Percentiles rank a stretch among this genome's conserved stretches.
Conservation (phyloP, 2,329 filamentous ascomycete species). For the Acarospora socialis region DNA sequence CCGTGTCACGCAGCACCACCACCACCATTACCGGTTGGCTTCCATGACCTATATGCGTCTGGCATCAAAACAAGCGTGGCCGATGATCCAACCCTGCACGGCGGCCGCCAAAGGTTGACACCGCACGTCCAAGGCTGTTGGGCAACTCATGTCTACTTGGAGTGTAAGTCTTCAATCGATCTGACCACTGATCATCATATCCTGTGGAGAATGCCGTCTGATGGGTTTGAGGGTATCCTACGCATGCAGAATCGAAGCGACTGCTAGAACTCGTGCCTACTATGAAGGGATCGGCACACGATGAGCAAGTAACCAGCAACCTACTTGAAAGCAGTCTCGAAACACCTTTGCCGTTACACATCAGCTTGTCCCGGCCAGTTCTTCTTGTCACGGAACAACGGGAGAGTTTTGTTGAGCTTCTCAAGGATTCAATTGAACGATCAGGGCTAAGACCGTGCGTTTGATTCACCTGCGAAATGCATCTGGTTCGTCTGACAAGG, state of each 20-base stretch:
- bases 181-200: slow-evolving; percentile 4
- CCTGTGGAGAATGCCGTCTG: slow-evolving; percentile 5
- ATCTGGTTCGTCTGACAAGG: slow-evolving; percentile 6
- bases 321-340: slow-evolving; percentile 67
- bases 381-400: slow-evolving; percentile 60
- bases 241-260: slow-evolving; percentile 21
- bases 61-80: slow-evolving; percentile 60
- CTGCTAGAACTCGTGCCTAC: slow-evolving; percentile 32
- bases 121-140: slow-evolving; percentile 83
- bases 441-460: slow-evolving; percentile 33
- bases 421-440: slow-evolving; percentile 33
- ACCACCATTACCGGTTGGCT: slow-evolving; percentile 63
- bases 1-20: slow-evolving; percentile 31
- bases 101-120: slow-evolving; percentile 64
- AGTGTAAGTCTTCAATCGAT: slow-evolving; percentile 51
- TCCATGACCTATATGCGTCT: slow-evolving; percentile 82
- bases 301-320: slow-evolving; percentile 40
- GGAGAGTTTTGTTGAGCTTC: slow-evolving; percentile 46
- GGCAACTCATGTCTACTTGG: slow-evolving; percentile 84
- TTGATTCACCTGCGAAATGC: neutral
- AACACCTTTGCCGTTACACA: slow-evolving; percentile 66
- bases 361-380: slow-evolving; percentile 77
- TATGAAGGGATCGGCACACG: slow-evolving; percentile 22
- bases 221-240: slow-evolving; percentile 26
- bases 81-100: slow-evolving; percentile 76